These are phyloP conservation scores for Pilaira anomala DNA, from an alignment of 192 early-diverging fungal genomes.

Conservation along the genomic window DNA sequence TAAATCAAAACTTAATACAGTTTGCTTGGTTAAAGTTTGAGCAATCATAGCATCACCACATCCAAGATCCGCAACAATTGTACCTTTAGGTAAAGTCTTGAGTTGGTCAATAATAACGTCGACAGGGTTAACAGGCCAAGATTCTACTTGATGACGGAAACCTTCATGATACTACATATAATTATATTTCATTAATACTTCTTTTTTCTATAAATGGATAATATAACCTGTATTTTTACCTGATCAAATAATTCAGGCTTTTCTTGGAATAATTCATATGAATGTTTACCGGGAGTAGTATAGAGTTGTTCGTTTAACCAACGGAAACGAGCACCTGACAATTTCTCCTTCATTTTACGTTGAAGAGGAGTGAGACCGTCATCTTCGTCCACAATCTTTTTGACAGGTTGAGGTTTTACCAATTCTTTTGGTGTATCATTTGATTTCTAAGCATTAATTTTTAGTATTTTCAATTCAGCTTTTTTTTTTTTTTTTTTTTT, in stretches of 20 bases:
- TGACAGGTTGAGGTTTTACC: background rate
- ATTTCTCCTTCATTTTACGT: conserved; percentile 46
- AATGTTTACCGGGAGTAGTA: conserved; percentile 73
- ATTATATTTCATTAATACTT: background rate
- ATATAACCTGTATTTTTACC: conserved; percentile 40
- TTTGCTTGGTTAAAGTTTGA: conserved; percentile 55
- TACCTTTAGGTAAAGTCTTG: conserved; percentile 42
- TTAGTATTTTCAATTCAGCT: no score
- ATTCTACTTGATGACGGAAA: conserved; percentile 85
- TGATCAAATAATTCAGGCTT: conserved; percentile 90
- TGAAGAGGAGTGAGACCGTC: conserved; percentile 33
- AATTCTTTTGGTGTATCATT: background rate
- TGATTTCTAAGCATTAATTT: background rate
- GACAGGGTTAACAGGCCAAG: conserved; percentile 93
- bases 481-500: no score
- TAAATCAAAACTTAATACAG: conserved; percentile 87
- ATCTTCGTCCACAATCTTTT: background rate
- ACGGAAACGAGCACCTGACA: conserved; percentile 75
- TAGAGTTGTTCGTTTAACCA: conserved; percentile 97
- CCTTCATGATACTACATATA: conserved; percentile 86
- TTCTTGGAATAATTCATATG: conserved; percentile 72
- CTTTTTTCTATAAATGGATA: background rate
- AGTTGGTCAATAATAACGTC: conserved; percentile 78
- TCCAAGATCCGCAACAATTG: conserved; percentile 87
- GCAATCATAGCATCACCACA: conserved; percentile 95